phyloP scores from a whole-genome alignment of 2,329 filamentous ascomycete species.

The Dactylellina sp. region DNA sequence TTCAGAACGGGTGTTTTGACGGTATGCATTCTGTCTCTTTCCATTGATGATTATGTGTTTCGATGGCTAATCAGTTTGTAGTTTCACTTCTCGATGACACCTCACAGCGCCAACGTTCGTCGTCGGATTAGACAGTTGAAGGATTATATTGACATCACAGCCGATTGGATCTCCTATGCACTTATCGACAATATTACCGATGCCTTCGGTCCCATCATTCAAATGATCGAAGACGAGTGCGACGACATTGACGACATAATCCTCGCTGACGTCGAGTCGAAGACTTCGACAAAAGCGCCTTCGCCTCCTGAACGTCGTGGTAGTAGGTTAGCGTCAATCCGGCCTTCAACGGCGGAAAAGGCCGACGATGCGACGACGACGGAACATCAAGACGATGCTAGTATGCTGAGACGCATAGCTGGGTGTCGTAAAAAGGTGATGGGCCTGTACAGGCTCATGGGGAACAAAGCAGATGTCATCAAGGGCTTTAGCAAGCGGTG shows the following conservation, averaged over 20 bases:
- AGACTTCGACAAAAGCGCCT: background rate
- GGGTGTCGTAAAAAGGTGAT: constrained; percentile 94
- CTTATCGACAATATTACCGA: constrained; percentile 97
- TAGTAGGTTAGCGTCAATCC: constrained; percentile 11
- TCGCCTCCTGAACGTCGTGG: constrained; percentile 9
- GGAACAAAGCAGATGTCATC: constrained; percentile 98
- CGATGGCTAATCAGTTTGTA: constrained; percentile 20
- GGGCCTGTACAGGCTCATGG: constrained; percentile 89
- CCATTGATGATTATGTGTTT: background rate
- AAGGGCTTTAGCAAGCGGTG: constrained; percentile 98
- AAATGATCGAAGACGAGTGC: constrained; percentile 85
- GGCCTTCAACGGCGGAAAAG: constrained; percentile 36
- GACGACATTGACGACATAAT: constrained; percentile 96
- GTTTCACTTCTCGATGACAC: constrained; percentile 90
- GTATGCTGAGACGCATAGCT: constrained; percentile 88
- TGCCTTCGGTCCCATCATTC: constrained; percentile 89
- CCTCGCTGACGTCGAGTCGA: constrained; percentile 75
- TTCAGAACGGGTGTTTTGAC: constrained; percentile 95
- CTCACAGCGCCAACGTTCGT: constrained; percentile 87
- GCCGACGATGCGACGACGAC: constrained; percentile 66
- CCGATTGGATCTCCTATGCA: constrained; percentile 99
- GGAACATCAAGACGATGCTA: constrained; percentile 79
- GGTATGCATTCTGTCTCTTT: constrained; percentile 27
- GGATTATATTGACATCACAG: constrained; percentile 92
- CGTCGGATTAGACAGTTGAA: constrained; percentile 91